A percentile compares a stretch with the other conserved stretches of the same genome.
Conservation (phyloP, 805 yeast species). For the Yarrowia alimentaria region DNA sequence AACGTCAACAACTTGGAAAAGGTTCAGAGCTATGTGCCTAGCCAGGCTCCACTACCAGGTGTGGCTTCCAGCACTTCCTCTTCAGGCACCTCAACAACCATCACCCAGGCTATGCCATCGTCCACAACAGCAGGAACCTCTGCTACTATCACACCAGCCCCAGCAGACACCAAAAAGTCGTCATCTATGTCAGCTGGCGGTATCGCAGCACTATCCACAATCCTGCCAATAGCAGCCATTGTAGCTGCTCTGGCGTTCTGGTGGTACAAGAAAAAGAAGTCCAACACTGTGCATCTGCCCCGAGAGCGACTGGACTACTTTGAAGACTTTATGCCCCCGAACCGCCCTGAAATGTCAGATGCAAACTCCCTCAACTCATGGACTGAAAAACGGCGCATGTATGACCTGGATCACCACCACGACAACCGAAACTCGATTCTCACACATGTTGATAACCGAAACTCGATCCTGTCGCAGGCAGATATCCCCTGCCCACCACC, state of each 20-base stretch:
- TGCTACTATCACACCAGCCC: background rate
- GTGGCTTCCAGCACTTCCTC: background rate
- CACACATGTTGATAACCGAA: background rate
- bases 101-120: background rate
- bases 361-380: slow-evolving; percentile 22
- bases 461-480: background rate
- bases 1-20: slow-evolving; percentile 18
- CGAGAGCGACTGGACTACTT: slow-evolving; percentile 13
- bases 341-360: background rate
- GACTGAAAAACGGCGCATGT: slow-evolving; percentile 16
- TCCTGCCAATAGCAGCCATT: slow-evolving; percentile 8
- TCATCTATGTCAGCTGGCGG: background rate
- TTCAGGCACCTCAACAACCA: background rate
- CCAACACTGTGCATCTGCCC: slow-evolving; percentile 5
- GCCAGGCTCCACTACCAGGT: background rate
- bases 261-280: slow-evolving; percentile 7
- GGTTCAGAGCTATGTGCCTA: slow-evolving; percentile 17
- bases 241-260: background rate
- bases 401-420: slow-evolving; percentile 9
- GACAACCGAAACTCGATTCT: slow-evolving; percentile 22
- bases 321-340: slow-evolving; percentile 9
- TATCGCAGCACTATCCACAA: slow-evolving; percentile 7
- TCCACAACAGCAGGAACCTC: background rate
- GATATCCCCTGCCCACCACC: too few species aligned
- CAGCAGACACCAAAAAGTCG: too few species aligned